Conservation (phyloP, 2,329 filamentous ascomycete genomes). For the Thelonectria olida region DNA sequence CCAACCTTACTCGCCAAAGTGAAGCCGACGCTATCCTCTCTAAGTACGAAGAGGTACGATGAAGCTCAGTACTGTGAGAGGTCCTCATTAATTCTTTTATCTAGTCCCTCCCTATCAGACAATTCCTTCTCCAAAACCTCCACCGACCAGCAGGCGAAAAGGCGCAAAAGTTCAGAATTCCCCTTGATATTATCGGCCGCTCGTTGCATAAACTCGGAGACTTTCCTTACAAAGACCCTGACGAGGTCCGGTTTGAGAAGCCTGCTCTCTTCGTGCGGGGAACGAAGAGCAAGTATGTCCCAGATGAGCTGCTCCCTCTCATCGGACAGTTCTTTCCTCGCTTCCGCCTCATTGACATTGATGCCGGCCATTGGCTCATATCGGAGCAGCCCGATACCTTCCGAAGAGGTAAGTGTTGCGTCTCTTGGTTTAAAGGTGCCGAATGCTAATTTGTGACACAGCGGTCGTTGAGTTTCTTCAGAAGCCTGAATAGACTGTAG, state of each 20-base stretch:
- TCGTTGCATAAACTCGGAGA: conserved; percentile 81
- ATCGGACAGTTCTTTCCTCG: conserved; percentile 85
- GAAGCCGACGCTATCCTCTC: conserved; percentile 84
- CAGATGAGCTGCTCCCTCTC: conserved; percentile 81
- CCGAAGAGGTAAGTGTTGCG: conserved; percentile 66
- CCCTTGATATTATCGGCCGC: conserved; percentile 74
- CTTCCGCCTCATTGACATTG: conserved; percentile 77
- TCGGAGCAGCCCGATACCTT: conserved; percentile 88
- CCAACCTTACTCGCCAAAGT: conserved; percentile 71
- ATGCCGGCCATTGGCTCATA: conserved; percentile 88
- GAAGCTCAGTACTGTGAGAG: too few relatives aligned
- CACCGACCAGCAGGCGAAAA: conserved; percentile 62
- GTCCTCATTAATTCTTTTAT: too few relatives aligned
- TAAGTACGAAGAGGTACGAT: conserved; percentile 73
- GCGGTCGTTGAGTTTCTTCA: conserved; percentile 72
- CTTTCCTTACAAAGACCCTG: conserved; percentile 84
- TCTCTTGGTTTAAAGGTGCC: not conserved
- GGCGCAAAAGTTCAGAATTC: conserved; percentile 79
- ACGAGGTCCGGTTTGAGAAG: conserved; percentile 74
- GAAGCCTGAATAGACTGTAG: conserved; percentile 53
- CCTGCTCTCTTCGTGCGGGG: conserved; percentile 84
- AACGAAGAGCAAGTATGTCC: conserved; percentile 79
- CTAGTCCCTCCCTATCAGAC: conserved; percentile 76
- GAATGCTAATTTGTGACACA: conserved; percentile 40
- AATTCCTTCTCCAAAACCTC: conserved; percentile 92